Percentiles rank a stretch among this genome's conserved stretches.
phyloP scores from a whole-genome alignment of 75 land plant species.

The Cunninghamia lanceolata region DNA sequence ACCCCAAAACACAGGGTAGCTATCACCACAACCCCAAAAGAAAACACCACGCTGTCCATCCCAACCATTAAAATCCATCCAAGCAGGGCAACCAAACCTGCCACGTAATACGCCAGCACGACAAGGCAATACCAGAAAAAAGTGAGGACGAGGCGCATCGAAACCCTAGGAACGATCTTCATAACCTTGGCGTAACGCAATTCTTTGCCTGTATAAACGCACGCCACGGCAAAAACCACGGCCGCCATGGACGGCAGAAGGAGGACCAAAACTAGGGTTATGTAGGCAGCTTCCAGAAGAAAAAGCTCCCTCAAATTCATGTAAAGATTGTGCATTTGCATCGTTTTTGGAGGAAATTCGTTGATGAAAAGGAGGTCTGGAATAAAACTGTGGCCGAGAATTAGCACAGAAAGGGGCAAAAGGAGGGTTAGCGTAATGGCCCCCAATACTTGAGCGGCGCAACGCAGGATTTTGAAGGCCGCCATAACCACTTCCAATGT shows the following conservation, averaged over 20 bases:
- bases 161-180: constrained; percentile 33
- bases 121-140: constrained; percentile 33
- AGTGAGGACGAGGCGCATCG: constrained; percentile 39
- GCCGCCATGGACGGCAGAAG: constrained; percentile 24
- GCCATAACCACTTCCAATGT: constrained; percentile 39
- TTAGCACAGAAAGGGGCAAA: constrained; percentile 53
- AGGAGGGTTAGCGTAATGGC: constrained; percentile 37
- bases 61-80: neutral
- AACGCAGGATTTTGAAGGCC: constrained; percentile 34
- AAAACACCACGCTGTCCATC: neutral
- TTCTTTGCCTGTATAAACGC: constrained; percentile 18
- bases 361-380: constrained; percentile 29
- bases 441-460: constrained; percentile 30
- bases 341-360: constrained; percentile 14
- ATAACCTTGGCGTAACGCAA: constrained; percentile 24
- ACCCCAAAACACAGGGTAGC: constrained; percentile 24
- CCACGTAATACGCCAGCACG: constrained; percentile 18
- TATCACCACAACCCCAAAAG: neutral
- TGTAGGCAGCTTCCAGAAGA: constrained; percentile 9
- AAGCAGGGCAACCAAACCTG: constrained; percentile 17
- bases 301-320: constrained; percentile 22
- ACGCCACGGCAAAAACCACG: constrained; percentile 42
- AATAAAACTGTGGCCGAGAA: constrained; percentile 39
- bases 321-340: constrained; percentile 16
- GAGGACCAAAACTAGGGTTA: constrained; percentile 4